A percentile compares a stretch with the other conserved stretches of the same genome.
These are phyloP conservation scores for Nidularia sp. DNA, from an alignment of 768 basidiomycete genomes.

Conservation along the genomic window DNA sequence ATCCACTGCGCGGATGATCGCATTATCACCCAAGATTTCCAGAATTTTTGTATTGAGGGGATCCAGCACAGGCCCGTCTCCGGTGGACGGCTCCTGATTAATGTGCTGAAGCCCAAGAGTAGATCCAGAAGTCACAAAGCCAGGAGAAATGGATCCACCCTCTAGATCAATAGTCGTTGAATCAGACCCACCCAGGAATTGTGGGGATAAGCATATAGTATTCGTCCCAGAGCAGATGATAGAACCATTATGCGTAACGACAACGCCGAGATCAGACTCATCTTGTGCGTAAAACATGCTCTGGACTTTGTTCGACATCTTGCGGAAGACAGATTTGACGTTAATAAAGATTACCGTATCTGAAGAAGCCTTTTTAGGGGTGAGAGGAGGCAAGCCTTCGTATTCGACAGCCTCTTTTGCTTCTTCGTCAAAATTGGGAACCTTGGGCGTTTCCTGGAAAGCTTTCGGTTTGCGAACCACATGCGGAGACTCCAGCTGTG, in stretches of 20 bases:
- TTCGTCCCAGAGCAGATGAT: too few species aligned
- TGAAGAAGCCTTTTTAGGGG: slow-evolving; percentile 28
- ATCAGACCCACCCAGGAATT: too few species aligned
- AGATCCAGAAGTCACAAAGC: slow-evolving; percentile 61
- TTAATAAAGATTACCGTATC: slow-evolving; percentile 59
- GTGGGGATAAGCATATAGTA: too few species aligned
- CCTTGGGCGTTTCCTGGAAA: slow-evolving; percentile 45
- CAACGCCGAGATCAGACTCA: too few species aligned
- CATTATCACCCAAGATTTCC: neutral
- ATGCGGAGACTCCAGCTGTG: slow-evolving; percentile 54
- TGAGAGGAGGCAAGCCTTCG: slow-evolving; percentile 75
- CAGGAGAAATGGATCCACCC: slow-evolving; percentile 61
- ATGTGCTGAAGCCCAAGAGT: slow-evolving; percentile 71
- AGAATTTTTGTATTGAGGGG: slow-evolving; percentile 25
- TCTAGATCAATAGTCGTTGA: slow-evolving; percentile 36
- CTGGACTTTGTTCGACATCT: too few species aligned
- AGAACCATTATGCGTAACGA: too few species aligned
- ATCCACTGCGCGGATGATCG: neutral
- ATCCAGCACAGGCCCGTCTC: slow-evolving; percentile 60
- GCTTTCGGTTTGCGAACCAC: slow-evolving; percentile 44
- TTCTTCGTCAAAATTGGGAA: slow-evolving; percentile 72
- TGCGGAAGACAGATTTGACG: slow-evolving; percentile 41
- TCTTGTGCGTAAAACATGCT: too few species aligned
- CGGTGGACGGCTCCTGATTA: slow-evolving; percentile 54
- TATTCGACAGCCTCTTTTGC: slow-evolving; percentile 54